Evolutionary conservation across 2,329 filamentous ascomycete species (phyloP).

Genomic region (Elsinoe necatrix): DNA sequence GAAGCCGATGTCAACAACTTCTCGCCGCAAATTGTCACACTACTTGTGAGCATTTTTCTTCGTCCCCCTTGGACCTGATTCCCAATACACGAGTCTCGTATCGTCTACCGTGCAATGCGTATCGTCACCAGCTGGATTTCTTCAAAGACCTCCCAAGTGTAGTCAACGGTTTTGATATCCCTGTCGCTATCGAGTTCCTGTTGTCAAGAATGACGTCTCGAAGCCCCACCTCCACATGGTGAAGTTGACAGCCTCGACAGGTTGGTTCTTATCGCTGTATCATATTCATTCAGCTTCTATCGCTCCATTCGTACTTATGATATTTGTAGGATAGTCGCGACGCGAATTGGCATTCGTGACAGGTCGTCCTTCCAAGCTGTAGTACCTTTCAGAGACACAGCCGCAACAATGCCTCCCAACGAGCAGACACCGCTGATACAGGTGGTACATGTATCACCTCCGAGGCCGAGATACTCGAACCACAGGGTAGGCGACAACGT

Average conservation of each 20-base stretch:
- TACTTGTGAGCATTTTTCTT: too few species aligned
- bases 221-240: slow-evolving; percentile 5
- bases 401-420: slow-evolving; percentile 34
- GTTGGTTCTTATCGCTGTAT: not conserved
- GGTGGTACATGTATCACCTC: slow-evolving; percentile 46
- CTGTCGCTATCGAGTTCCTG: slow-evolving; percentile 1
- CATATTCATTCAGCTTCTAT: not conserved
- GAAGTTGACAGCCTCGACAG: not conserved
- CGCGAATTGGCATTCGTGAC: not conserved
- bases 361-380: not conserved
- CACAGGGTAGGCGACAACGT: slow-evolving; percentile 33
- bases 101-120: too few species aligned
- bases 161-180: not conserved
- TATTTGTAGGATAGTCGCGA: not conserved
- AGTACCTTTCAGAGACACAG: not conserved
- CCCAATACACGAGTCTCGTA: too few species aligned
- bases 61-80: too few species aligned
- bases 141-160: not conserved
- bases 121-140: not conserved
- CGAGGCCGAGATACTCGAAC: slow-evolving; percentile 38
- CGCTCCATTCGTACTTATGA: not conserved
- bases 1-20: not conserved
- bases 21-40: not conserved
- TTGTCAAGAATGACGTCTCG: slow-evolving; percentile 8
- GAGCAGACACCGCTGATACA: slow-evolving; percentile 62